Conservation (phyloP, 495 filamentous ascomycete genomes). For the Halenospora varia region DNA sequence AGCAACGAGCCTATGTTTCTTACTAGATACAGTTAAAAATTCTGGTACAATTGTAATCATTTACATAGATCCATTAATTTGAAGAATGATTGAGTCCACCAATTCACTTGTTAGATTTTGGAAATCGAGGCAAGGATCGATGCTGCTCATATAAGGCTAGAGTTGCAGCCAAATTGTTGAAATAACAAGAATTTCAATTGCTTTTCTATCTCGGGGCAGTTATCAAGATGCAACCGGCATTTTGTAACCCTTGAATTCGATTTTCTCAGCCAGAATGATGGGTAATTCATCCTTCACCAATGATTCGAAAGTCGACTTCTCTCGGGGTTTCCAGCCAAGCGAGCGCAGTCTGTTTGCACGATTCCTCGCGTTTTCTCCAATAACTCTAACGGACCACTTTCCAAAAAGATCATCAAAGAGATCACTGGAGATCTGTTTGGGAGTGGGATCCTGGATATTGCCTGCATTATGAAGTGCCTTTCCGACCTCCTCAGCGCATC, state of each 20-base stretch:
- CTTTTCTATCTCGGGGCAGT: too few relatives aligned
- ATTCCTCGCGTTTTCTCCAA: constrained; percentile 31
- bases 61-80: too few relatives aligned
- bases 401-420: constrained; percentile 32
- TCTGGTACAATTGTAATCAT: too few relatives aligned
- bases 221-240: neutral
- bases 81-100: too few relatives aligned
- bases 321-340: constrained; percentile 32
- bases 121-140: too few relatives aligned
- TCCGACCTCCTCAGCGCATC: constrained; percentile 26
- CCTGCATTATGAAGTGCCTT: constrained; percentile 21
- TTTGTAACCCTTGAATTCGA: constrained; percentile 16
- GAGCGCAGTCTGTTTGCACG: constrained; percentile 19
- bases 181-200: too few relatives aligned
- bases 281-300: constrained; percentile 37
- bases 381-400: constrained; percentile 11
- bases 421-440: constrained; percentile 25
- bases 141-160: too few relatives aligned
- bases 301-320: constrained; percentile 32
- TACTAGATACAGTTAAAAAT: too few relatives aligned
- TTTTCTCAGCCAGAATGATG: constrained; percentile 28
- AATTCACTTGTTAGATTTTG: too few relatives aligned
- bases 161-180: too few relatives aligned
- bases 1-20: too few relatives aligned
- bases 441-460: constrained; percentile 21